These are phyloP conservation scores for Nothophoma quercina DNA, from an alignment of 2,329 filamentous ascomycete species.

Conservation along the genomic window DNA sequence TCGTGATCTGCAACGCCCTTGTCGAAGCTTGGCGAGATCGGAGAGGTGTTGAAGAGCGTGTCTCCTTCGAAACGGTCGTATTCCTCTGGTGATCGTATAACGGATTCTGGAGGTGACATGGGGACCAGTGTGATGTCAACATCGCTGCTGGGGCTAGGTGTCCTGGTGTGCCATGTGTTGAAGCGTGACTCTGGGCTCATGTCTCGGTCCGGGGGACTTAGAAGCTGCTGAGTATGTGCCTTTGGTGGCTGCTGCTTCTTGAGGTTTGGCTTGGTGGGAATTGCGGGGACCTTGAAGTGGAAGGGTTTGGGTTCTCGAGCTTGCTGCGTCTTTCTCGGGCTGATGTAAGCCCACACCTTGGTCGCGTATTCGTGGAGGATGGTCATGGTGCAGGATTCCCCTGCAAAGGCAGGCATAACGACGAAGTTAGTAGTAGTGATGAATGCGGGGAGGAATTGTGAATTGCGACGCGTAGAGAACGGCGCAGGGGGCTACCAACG, in stretches of 20 bases:
- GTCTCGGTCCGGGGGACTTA: conserved; percentile 24
- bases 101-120: conserved; percentile 43
- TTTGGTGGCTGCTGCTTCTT: conserved; percentile 5
- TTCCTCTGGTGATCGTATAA: conserved; percentile 12
- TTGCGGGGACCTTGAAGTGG: conserved; percentile 49
- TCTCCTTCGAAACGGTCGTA: conserved; percentile 40
- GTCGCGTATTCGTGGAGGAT: conserved; percentile 45
- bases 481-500: background rate
- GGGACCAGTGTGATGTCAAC: conserved; percentile 35
- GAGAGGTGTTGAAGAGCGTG: conserved; percentile 29
- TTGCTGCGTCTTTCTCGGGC: conserved; percentile 51
- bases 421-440: background rate
- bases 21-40: conserved; percentile 8
- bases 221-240: background rate
- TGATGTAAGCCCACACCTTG: conserved; percentile 53
- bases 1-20: conserved; percentile 26
- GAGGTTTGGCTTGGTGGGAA: conserved; percentile 22
- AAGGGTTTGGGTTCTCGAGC: conserved; percentile 44
- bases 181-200: conserved; percentile 46
- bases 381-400: conserved; percentile 32
- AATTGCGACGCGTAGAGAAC: background rate
- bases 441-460: background rate
- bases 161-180: conserved; percentile 32
- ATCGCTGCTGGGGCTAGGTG: conserved; percentile 29
- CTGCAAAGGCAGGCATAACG: background rate